Percentiles rank a stretch among this genome's conserved stretches.
phyloP scores from a whole-genome alignment of 2,329 filamentous ascomycete species.

The Juglanconis oblonga region DNA sequence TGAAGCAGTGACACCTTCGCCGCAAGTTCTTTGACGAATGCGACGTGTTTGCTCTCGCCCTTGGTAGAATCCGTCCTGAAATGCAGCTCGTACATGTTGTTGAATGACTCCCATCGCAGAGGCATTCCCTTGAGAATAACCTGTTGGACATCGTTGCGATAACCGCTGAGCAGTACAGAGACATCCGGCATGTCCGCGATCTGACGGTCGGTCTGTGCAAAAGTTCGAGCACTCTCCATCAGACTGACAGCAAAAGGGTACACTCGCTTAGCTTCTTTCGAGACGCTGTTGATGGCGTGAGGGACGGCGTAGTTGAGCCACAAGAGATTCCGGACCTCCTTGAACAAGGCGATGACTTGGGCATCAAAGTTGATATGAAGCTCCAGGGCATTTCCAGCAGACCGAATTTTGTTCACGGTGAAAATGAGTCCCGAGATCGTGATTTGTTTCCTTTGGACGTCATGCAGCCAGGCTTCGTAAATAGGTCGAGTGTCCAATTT shows the following conservation, averaged over 20 bases:
- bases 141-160: slow-evolving; percentile 83
- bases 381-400: slow-evolving; percentile 86
- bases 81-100: slow-evolving; percentile 92
- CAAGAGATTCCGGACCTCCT: slow-evolving; percentile 91
- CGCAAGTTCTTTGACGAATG: slow-evolving; percentile 94
- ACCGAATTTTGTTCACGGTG: slow-evolving; percentile 80
- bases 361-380: slow-evolving; percentile 94
- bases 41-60: slow-evolving; percentile 84
- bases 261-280: slow-evolving; percentile 97
- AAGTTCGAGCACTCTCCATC: slow-evolving; percentile 97
- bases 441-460: slow-evolving; percentile 84
- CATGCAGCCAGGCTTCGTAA: slow-evolving; percentile 91
- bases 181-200: slow-evolving; percentile 86
- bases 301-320: slow-evolving; percentile 96
- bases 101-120: slow-evolving; percentile 94
- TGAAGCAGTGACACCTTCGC: slow-evolving; percentile 84
- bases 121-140: slow-evolving; percentile 85
- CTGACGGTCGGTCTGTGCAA: slow-evolving; percentile 81
- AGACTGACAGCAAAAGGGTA: slow-evolving; percentile 97
- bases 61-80: slow-evolving; percentile 52
- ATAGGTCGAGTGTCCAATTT: slow-evolving; percentile 93
- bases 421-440: slow-evolving; percentile 92
- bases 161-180: slow-evolving; percentile 81
- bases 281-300: slow-evolving; percentile 90
- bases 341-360: slow-evolving; percentile 96